phyloP scores from a whole-genome alignment of 495 filamentous ascomycete species.

The Aspergillus coremiiformis region DNA sequence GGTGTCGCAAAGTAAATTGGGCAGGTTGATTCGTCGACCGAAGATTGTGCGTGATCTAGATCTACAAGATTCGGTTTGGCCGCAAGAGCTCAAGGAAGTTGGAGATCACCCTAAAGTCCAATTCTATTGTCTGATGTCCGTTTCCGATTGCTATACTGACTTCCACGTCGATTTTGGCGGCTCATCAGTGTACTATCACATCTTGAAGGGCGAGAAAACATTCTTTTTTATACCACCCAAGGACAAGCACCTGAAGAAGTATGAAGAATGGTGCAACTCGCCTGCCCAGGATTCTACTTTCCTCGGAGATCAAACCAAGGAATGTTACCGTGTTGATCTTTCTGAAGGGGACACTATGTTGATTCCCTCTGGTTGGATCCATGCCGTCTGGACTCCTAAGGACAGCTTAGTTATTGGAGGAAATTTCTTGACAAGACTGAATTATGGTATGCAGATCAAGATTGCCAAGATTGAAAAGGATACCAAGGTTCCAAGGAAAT shows the following conservation, averaged over 20 bases:
- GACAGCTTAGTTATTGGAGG: constrained; percentile 72
- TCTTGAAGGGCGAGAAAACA: constrained; percentile 67
- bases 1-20: constrained; percentile 60
- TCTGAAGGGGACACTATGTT: constrained; percentile 70
- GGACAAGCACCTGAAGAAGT: constrained; percentile 66
- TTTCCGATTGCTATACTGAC: constrained; percentile 71
- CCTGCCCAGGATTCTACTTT: constrained; percentile 66
- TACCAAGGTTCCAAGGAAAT: constrained; percentile 62
- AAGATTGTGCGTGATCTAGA: constrained; percentile 66
- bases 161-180: constrained; percentile 79
- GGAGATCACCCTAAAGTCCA: constrained; percentile 57
- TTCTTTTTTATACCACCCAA: constrained; percentile 76
- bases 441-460: constrained; percentile 66
- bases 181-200: constrained; percentile 73
- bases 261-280: constrained; percentile 71
- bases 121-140: constrained; percentile 72
- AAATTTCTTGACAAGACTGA: constrained; percentile 65
- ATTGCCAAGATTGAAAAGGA: constrained; percentile 65
- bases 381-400: constrained; percentile 72
- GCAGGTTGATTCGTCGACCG: constrained; percentile 58
- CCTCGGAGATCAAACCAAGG: constrained; percentile 59
- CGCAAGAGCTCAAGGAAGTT: constrained; percentile 49
- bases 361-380: constrained; percentile 75
- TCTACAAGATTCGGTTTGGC: constrained; percentile 67
- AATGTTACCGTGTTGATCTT: constrained; percentile 67